Conservation (phyloP, 148 eudicot genomes). For the Simmondsia chinensis region DNA sequence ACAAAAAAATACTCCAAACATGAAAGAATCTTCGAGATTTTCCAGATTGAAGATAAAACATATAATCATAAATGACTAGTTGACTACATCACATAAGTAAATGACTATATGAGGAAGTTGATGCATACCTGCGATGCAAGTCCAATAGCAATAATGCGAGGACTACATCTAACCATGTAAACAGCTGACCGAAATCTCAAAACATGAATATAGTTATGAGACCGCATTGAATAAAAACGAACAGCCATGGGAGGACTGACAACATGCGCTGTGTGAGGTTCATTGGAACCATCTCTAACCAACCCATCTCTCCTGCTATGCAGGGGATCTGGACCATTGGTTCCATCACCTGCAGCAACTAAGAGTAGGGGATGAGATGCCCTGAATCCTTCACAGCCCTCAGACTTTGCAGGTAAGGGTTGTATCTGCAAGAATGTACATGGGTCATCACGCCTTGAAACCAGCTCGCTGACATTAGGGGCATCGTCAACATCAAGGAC, state of each 20-base stretch:
- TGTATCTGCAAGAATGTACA: slow-evolving; percentile 89
- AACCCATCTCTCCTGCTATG: slow-evolving; percentile 43
- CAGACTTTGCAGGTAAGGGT: slow-evolving; percentile 52
- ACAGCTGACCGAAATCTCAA: slow-evolving; percentile 79
- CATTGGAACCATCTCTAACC: slow-evolving; percentile 34
- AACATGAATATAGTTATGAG: slow-evolving; percentile 79
- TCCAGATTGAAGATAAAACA: background rate
- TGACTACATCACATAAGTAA: background rate
- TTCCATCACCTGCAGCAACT: slow-evolving; percentile 85
- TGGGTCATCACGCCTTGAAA: slow-evolving; percentile 84
- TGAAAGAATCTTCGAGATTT: too few species aligned
- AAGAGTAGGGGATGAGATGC: slow-evolving; percentile 72
- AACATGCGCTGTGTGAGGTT: slow-evolving; percentile 37
- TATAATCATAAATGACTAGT: background rate
- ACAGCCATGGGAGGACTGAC: slow-evolving; percentile 69
- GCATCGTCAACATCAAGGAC: slow-evolving; percentile 93
- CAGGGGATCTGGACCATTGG: slow-evolving; percentile 36
- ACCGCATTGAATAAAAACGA: slow-evolving; percentile 83
- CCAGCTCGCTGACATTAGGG: slow-evolving; percentile 68
- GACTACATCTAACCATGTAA: slow-evolving; percentile 80
- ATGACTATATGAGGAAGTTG: background rate
- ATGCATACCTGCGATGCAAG: slow-evolving; percentile 81
- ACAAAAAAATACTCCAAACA: too few species aligned
- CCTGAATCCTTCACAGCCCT: slow-evolving; percentile 49
- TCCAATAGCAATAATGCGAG: slow-evolving; percentile 84